phyloP scores from a whole-genome alignment of 768 basidiomycete species.

The Thelephora aurantiotincta region DNA sequence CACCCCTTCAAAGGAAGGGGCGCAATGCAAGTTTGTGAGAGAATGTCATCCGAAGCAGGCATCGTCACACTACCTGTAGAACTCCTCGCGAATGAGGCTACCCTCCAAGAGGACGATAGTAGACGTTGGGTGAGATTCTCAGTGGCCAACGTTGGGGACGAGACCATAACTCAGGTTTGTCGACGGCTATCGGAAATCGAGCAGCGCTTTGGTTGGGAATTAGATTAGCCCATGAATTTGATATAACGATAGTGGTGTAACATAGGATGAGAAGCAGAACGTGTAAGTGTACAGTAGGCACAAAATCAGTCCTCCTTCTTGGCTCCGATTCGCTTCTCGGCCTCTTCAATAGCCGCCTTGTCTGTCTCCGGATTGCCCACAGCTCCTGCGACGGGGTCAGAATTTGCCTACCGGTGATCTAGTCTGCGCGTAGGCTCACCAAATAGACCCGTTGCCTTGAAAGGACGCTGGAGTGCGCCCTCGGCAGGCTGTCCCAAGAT shows the following conservation, averaged over 20 bases:
- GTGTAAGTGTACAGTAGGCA: neutral
- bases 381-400: slow-evolving; percentile 15
- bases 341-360: slow-evolving; percentile 74
- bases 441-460: slow-evolving; percentile 61
- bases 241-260: too few species aligned
- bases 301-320: slow-evolving; percentile 58
- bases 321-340: slow-evolving; percentile 69
- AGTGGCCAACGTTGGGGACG: slow-evolving; percentile 68
- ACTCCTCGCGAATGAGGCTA: slow-evolving; percentile 35
- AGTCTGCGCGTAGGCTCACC: slow-evolving; percentile 39
- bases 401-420: slow-evolving; percentile 2
- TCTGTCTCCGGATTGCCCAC: slow-evolving; percentile 71
- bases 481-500: slow-evolving; percentile 64
- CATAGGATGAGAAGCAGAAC: slow-evolving; percentile 7
- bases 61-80: slow-evolving; percentile 51
- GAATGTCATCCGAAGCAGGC: slow-evolving; percentile 47
- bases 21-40: slow-evolving; percentile 39
- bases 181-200: slow-evolving; percentile 30
- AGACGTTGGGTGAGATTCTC: slow-evolving; percentile 67
- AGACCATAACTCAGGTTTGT: slow-evolving; percentile 36
- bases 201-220: slow-evolving; percentile 23
- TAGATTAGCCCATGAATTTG: slow-evolving; percentile 6
- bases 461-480: slow-evolving; percentile 84
- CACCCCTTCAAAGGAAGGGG: slow-evolving; percentile 39
- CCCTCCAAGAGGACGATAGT: slow-evolving; percentile 20